Base-by-base conservation (phyloP, 2,329 filamentous ascomycete species). In the Aspergillus aculeatinus region DNA sequence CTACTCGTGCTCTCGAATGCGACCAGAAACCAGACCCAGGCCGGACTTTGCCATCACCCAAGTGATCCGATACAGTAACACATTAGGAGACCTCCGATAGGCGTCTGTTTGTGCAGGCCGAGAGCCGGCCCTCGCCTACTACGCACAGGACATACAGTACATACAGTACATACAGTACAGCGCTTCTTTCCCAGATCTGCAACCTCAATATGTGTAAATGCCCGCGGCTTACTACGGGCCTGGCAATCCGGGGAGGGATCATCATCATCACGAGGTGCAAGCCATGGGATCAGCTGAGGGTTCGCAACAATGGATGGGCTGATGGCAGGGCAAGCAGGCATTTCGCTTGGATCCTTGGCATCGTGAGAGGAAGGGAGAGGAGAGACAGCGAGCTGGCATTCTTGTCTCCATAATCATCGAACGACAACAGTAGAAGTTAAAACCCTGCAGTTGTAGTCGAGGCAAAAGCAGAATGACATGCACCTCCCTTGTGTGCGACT, bases 261-360 rank as follows among this genome's bases (percentile, higher is more conserved):
- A 23, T 23, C 6, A 44, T 42, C 55, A 57, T 57, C 55, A 57
- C 48, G 48, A 57, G 55, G 55, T 31, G 27, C 48, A 31, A 29
- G 55, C 48, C 55, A 57, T 33, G 55, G 35, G 55, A 57, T 57
- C 48, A 51, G 27, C 55, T 57, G 55, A 57, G 55, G 48, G 23
- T 19, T 44, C n/a, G 5, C 12, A 44, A 44, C 16, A 11, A 49
- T 35, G 33, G 33, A 57, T 57, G 55, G 55, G 33, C 55, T 51
- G 55, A 57, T 57, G 48, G 27, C 27, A 29, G 48, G 12, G 11
- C 33, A 35, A 12, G 11, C 14, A 35, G 33, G 11, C 14, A 44
- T 19, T 44, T 12, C 16, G 5, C 16, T 44, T 44, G 7, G 7
- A 2, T 29, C 27, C 33, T 35, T 35, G 33, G 12, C 33, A 35